Evolutionary conservation across 495 filamentous ascomycete genomes (phyloP), one percentile per base, ranked within the genome.

Genomic region (Parathielavia hyrcaniae): DNA sequence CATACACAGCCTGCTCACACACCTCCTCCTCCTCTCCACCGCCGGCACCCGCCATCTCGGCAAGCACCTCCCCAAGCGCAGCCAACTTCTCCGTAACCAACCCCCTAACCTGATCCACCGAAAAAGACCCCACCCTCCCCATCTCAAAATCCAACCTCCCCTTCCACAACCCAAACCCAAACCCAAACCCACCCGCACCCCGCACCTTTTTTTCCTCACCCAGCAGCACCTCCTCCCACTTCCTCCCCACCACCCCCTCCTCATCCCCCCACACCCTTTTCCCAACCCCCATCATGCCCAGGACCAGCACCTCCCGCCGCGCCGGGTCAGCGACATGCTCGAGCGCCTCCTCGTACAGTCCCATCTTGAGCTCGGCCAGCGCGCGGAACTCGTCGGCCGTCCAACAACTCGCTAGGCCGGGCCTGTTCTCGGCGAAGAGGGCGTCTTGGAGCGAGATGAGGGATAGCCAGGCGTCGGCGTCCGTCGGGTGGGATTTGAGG

Each of bases 261-360:
- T 73, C 67, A 38, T 86, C 85, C 93, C 92, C 85, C 93, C 92
- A 97, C 4, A 89, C 64, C 58, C 81, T 79, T 11, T 71, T 61
- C 4, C 86, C 90, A 68, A 90, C 85, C 51, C 84, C 75, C 77
- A 97, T 82, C 51, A 88, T 75, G 11, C 82, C 82, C 3, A 87
- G 60, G 5, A 90, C 58, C 2, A 97, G 73, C 10, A 7, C 22
- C 22, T 50, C 54, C 16, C 36, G 41, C 1, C 32, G 56, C 4
- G 75, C 61, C 4, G 69, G 50, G 7, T 65, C 58, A 4, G 45
- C 61, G 14, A 79, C 75, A 52, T 84, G 81, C 36, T 73, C 70
- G 7, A 97, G 69, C 5, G 91, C 90, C 56, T 90, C 84, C 50
- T 89, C 82, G 62, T 90, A 90, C n/a, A 96, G 80, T 0, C 85